These are phyloP conservation scores for Cinchona pubescens DNA, from an alignment of 257 asterid genomes.

Conservation along the genomic window DNA sequence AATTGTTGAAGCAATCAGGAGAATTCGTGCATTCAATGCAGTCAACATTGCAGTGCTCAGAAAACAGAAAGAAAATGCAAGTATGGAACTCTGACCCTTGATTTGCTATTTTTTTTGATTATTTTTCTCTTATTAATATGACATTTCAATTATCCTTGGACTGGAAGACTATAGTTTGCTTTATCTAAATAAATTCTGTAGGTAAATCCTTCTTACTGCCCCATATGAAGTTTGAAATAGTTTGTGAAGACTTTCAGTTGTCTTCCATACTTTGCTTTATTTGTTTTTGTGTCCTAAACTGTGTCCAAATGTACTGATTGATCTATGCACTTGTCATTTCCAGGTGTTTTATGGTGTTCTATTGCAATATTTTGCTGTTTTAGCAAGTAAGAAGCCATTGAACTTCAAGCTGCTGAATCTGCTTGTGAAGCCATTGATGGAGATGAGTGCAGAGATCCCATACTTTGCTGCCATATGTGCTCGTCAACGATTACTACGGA, in stretches of 20 bases:
- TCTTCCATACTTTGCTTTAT: neutral
- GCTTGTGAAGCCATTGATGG: conserved; percentile 87
- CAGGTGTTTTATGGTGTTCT: conserved; percentile 88
- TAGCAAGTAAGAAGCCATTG: conserved; percentile 67
- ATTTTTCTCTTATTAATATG: neutral
- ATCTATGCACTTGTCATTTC: neutral
- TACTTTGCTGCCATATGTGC: conserved; percentile 98
- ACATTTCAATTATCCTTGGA: neutral
- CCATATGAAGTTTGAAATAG: neutral
- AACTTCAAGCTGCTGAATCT: conserved; percentile 62
- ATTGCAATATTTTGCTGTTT: conserved; percentile 87
- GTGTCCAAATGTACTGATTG: neutral
- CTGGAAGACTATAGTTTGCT: neutral
- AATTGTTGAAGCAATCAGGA: conserved; percentile 76
- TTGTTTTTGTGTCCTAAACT: neutral
- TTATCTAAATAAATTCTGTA: neutral
- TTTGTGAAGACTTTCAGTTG: neutral
- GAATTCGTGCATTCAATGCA: conserved; percentile 82
- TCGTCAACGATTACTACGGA: conserved; percentile 69
- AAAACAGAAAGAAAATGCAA: conserved; percentile 88
- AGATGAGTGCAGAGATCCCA: conserved; percentile 90
- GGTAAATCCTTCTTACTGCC: neutral
- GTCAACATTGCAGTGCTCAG: conserved; percentile 78
- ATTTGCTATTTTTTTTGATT: conserved; percentile 17
- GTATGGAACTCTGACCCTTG: conserved; percentile 39